Base-by-base conservation (phyloP, 352 stramenopile species). In the Elongisporangium prolatum region DNA sequence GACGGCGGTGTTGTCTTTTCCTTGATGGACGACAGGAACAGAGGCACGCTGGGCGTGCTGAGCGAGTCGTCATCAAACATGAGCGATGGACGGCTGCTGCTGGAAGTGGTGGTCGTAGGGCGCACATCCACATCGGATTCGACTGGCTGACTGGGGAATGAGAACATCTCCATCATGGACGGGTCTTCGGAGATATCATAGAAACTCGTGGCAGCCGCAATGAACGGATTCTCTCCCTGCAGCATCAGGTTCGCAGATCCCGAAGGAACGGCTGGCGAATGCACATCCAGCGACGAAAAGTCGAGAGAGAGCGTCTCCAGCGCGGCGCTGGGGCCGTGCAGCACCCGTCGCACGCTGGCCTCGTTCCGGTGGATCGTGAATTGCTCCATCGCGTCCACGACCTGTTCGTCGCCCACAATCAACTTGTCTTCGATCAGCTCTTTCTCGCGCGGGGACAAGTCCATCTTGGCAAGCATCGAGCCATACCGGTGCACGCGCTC, bases 371-470 rank as follows among this genome's bases (percentile, higher is more conserved):
- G 71, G 21, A 82, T 57, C 8, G 82, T 64, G 54, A 89, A 92
- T 64, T 90, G 77, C 54, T 92, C 80, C 80, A 92, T 89, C 25
- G 82, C 82, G 52, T 92, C 80, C 8, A 88, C 77, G 34, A 90
- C 75, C 58, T 89, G 80, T 25, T 84, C 82, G 60, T 92, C 82
- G 18, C 82, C 82, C 44, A 77, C 68, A 58, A 88, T 76, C 48
- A 92, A 67, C 68, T 87, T 61, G 64, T 88, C 80, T 67, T 89
- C 80, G 48, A 92, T 84, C 7, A 78, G 67, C 48, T 77, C 75
- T 14, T 68, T 72, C 57, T 92, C 82, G 28, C 71, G 65, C 2
- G 78, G 74, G 6, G 80, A 88, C 38, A 92, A 63, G 59, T 89
- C 75, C 77, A 88, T 88, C 56, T 88, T 82, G 25, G 74, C 75